Conservation (phyloP, 1,284 basidiomycete genomes). For the Sporisorium sorghi region DNA sequence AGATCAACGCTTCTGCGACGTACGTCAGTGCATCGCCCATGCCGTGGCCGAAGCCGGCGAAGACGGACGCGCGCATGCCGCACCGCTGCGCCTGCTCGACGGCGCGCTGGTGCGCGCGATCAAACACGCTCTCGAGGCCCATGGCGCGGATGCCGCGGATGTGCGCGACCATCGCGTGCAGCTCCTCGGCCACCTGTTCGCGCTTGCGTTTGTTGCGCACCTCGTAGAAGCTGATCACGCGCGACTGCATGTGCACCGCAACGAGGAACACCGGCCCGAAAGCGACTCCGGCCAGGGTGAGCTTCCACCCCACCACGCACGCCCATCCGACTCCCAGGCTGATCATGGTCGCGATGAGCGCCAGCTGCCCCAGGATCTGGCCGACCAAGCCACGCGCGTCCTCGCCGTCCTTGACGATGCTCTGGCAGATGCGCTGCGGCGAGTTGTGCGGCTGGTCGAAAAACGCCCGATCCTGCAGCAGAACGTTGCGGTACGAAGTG, state of each 20-base stretch:
- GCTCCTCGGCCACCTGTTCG: slow-evolving; percentile 84
- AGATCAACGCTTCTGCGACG: slow-evolving; percentile 80
- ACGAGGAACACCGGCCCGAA: slow-evolving; percentile 85
- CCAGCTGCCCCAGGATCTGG: slow-evolving; percentile 77
- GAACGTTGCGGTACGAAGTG: slow-evolving; percentile 75
- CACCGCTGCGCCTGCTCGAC: slow-evolving; percentile 76
- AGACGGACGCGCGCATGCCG: slow-evolving; percentile 82
- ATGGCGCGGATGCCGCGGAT: slow-evolving; percentile 88
- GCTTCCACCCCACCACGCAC: slow-evolving; percentile 86
- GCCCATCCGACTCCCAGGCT: slow-evolving; percentile 87
- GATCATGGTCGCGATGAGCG: slow-evolving; percentile 83
- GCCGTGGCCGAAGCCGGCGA: slow-evolving; percentile 85
- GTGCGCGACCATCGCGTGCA: slow-evolving; percentile 88
- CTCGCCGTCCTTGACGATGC: slow-evolving; percentile 88
- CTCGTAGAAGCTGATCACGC: slow-evolving; percentile 79
- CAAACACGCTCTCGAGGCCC: slow-evolving; percentile 84
- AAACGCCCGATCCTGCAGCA: slow-evolving; percentile 89
- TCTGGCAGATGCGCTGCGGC: slow-evolving; percentile 77
- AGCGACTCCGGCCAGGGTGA: slow-evolving; percentile 89
- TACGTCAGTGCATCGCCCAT: slow-evolving; percentile 85
- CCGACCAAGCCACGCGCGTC: slow-evolving; percentile 85
- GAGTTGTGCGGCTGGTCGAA: slow-evolving; percentile 81
- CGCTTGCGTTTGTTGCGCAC: slow-evolving; percentile 82
- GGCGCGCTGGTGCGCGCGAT: slow-evolving; percentile 77
- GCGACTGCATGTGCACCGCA: slow-evolving; percentile 79